Percentiles rank a stretch among this genome's conserved stretches.
Evolutionary conservation across 345 rosid species (phyloP).

Genomic region (Linum usitatissimum): DNA sequence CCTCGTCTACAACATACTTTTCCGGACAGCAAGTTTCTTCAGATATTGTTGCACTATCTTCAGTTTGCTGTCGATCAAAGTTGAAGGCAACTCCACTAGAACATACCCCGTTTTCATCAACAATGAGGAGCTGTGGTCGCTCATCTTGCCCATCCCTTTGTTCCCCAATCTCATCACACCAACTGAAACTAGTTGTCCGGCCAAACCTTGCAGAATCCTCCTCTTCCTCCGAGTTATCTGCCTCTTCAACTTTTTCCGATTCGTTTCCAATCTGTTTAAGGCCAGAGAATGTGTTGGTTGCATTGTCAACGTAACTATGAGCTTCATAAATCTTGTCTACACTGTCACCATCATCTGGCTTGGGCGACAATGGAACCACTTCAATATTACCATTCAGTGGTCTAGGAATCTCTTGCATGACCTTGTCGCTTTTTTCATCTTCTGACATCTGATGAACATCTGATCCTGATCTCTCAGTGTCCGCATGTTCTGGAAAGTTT

Average conservation of each 20-base stretch:
- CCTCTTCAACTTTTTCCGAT: conserved; percentile 28
- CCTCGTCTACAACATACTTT: conserved; percentile 28
- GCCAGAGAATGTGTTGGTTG: conserved; percentile 21
- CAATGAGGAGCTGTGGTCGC: conserved; percentile 20
- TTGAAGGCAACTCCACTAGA: conserved; percentile 21
- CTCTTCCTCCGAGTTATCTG: conserved; percentile 24
- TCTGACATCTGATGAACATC: conserved; percentile 27
- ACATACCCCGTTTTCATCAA: conserved; percentile 19
- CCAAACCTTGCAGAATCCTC: conserved; percentile 30
- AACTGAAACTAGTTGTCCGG: conserved; percentile 26
- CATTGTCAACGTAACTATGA: conserved; percentile 15
- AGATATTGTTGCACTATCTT: conserved; percentile 22
- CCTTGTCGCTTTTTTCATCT: conserved; percentile 18
- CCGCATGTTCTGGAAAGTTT: not conserved
- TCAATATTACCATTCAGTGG: conserved; percentile 14
- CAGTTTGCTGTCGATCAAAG: conserved; percentile 27
- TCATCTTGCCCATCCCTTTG: conserved; percentile 28
- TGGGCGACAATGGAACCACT: conserved; percentile 15
- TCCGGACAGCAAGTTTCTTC: conserved; percentile 19
- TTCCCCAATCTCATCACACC: conserved; percentile 24
- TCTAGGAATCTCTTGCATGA: conserved; percentile 19
- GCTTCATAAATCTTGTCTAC: conserved; percentile 21
- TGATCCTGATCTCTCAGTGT: conserved; percentile 17
- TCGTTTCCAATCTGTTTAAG: conserved; percentile 30
- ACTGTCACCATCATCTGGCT: conserved; percentile 16